These are phyloP conservation scores for Carex littledalei DNA, from an alignment of 176 grass and related monocot species.

Conservation along the genomic window DNA sequence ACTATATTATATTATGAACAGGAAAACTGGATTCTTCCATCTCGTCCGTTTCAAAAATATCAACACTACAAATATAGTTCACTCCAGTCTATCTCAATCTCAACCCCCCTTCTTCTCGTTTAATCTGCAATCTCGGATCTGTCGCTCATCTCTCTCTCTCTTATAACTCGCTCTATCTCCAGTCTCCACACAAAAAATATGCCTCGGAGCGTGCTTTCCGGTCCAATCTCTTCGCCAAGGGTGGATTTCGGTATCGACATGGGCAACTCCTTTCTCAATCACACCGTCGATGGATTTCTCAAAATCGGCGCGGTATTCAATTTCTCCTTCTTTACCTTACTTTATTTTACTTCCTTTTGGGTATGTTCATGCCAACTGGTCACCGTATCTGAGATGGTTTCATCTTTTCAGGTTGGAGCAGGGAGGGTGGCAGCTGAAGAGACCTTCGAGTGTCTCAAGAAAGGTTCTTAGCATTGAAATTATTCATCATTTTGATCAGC, in stretches of 20 bases:
- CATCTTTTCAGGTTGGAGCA: constrained; percentile 45
- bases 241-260: constrained; percentile 52
- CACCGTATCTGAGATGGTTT: background rate
- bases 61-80: background rate
- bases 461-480: constrained; percentile 22
- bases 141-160: background rate
- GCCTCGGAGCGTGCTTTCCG: constrained; percentile 40
- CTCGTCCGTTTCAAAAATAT: background rate
- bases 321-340: too few species aligned
- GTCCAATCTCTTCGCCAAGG: constrained; percentile 35
- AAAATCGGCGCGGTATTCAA: constrained; percentile 66
- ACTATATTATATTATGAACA: background rate
- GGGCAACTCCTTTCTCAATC: constrained; percentile 75
- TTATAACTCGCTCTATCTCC: background rate
- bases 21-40: background rate
- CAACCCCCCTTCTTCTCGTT: background rate
- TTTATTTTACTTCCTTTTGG: background rate
- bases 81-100: background rate
- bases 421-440: constrained; percentile 78
- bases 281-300: constrained; percentile 89
- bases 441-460: constrained; percentile 62
- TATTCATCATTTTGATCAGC: background rate
- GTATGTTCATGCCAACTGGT: background rate
- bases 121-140: constrained; percentile 9
- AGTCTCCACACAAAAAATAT: constrained; percentile 9